Evolutionary conservation across 768 basidiomycete genomes (phyloP), one percentile per base, ranked within the genome.

Genomic region (Sporobolomyces roseus): DNA sequence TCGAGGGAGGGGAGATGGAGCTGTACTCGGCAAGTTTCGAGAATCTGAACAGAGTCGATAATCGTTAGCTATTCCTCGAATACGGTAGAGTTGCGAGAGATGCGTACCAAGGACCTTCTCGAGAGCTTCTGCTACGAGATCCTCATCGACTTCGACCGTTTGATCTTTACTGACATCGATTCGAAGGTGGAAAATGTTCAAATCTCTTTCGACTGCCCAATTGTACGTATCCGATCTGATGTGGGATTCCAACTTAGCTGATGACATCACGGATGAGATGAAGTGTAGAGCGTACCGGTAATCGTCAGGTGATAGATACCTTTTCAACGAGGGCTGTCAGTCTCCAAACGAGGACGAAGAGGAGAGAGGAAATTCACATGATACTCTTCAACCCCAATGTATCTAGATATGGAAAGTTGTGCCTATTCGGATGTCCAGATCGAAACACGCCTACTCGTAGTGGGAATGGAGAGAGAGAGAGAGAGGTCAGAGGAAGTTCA

Each of bases 371-470:
- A 12, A 70, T 75, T 43, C 29, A 77, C 74, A 79, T 75, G 62
- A 79, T 77, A 14, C 73, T 74, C 55, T 69, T 71, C 25, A 79
- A 61, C 3, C 66, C 65, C 17, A 79, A 74, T 29, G 71, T 55
- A 23, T 72, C 61, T 29, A 79, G 73, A 61, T 77, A 78, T 0
- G 73, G 49, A 45, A 75, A 75, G 68, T 79, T 79, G 73, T 76
- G 74, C 61, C 62, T 68, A 54, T 79, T 78, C 6, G 79, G 79
- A 69, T 78, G 78, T 0, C 79, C 79, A 30, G 70, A 74, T 41
- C 79, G 68, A 61, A 78, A 78, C 1, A 77, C 67, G 19, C 77
- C 76, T 10, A 74, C 70, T n/a, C n/a, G n/a, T n/a, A n/a, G n/a
- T n/a, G n/a, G n/a, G n/a, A n/a, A n/a, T n/a, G n/a, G n/a, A n/a